Percentiles rank a stretch among this genome's conserved stretches.
Conservation (phyloP, 345 rosid species). For the Eucalyptus tenuipes region DNA sequence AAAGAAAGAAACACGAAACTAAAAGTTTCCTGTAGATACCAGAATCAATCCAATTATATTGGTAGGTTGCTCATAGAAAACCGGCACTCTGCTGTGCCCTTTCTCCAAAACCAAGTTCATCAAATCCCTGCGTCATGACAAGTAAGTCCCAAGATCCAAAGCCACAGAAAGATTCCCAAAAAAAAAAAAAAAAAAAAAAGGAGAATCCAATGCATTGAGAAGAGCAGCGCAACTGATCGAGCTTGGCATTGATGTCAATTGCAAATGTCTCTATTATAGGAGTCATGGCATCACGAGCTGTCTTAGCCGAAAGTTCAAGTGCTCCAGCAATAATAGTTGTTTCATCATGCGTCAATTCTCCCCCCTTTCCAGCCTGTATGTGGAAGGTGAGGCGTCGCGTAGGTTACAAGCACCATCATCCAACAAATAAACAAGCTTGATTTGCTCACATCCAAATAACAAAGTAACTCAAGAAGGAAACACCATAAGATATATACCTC, state of each 20-base stretch:
- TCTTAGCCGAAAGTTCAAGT: constrained; percentile 81
- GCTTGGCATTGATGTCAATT: constrained; percentile 72
- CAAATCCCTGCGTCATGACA: constrained; percentile 32
- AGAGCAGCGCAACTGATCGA: constrained; percentile 48
- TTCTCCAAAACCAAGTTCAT: constrained; percentile 83
- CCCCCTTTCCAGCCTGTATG: constrained; percentile 92
- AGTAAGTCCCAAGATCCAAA: not conserved
- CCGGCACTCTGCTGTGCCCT: constrained; percentile 98
- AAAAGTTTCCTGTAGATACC: constrained; percentile 18
- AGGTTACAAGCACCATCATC: not conserved
- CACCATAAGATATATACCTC: constrained; percentile 38
- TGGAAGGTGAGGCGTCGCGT: not conserved
- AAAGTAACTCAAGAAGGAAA: not conserved
- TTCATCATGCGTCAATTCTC: constrained; percentile 94
- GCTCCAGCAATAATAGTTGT: constrained; percentile 99
- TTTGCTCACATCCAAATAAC: not conserved
- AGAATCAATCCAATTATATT: constrained; percentile 88
- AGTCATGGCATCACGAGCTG: constrained; percentile 88
- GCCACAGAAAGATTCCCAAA: not conserved
- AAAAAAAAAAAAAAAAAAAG: not conserved
- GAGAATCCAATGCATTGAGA: not conserved
- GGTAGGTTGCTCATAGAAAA: constrained; percentile 78
- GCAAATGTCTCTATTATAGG: constrained; percentile 72
- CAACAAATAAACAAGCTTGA: not conserved
- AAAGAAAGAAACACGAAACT: not conserved